phyloP scores from a whole-genome alignment of 345 rosid genomes.

The Anacardium occidentale region DNA sequence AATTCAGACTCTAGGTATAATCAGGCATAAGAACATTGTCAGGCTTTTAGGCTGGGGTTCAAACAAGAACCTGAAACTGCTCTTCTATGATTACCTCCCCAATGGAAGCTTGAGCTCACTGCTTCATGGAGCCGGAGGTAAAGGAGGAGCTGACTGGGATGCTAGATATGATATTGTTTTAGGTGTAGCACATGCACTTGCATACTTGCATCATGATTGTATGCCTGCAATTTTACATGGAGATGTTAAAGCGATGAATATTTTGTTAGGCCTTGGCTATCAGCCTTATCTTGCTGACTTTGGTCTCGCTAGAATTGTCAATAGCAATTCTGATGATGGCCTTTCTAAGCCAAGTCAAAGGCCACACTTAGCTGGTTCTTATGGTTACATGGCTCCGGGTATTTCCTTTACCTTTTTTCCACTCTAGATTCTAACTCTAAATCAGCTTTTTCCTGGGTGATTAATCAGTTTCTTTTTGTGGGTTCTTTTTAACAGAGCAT shows the following conservation, averaged over 20 bases:
- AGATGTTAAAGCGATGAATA: constrained; percentile 92
- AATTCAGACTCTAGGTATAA: constrained; percentile 75
- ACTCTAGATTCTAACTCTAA: neutral
- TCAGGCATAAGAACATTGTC: constrained; percentile 80
- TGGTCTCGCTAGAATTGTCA: constrained; percentile 67
- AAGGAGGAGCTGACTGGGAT: constrained; percentile 87
- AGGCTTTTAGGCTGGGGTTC: constrained; percentile 87
- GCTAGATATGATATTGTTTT: constrained; percentile 63
- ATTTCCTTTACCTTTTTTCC: neutral
- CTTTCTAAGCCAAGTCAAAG: constrained; percentile 46
- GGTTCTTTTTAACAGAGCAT: constrained; percentile 49
- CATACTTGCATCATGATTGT: constrained; percentile 92
- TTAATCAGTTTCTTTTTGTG: neutral
- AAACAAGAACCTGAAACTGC: constrained; percentile 64
- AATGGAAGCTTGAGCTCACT: constrained; percentile 90
- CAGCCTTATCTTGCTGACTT: constrained; percentile 89
- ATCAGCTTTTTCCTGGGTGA: neutral
- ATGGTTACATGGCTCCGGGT: constrained; percentile 99
- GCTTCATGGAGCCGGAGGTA: constrained; percentile 71
- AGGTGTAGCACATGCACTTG: constrained; percentile 87
- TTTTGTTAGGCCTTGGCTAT: constrained; percentile 61
- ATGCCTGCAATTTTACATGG: constrained; percentile 86
- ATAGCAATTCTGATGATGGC: constrained; percentile 30
- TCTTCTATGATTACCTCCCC: constrained; percentile 90
- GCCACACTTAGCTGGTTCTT: constrained; percentile 88